Base-by-base conservation (phyloP, 495 filamentous ascomycete genomes). In the Aspergillus biplanus region DNA sequence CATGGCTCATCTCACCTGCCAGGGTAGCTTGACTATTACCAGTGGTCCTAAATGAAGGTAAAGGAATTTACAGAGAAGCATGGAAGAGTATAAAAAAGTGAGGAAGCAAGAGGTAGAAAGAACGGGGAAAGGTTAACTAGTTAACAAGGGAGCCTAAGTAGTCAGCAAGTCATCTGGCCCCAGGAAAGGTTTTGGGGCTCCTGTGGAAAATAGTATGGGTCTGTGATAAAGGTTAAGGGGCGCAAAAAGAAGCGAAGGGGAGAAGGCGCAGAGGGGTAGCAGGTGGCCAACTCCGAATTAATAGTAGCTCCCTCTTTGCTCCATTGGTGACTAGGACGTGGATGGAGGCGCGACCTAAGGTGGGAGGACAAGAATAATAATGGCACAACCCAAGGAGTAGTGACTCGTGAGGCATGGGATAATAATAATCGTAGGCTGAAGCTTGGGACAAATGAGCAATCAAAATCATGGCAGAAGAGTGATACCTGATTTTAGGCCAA, bases 221-320 rank as follows among this genome's bases (percentile, higher is more conserved):
- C 50, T 27, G 16, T 21, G 46, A 16, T n/a, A 47, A 35, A 53
- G 48, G 57, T 53, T 56, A 59, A 56, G 52, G 58, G 63, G 53
- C 62, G 63, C 62, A 64, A 61, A 61, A 49, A 60, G 50, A 52
- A 63, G 58, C 55, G 60, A 63, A 54, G 6, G 61, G 56, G 34
- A 68, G 61, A 60, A 69, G 35, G 63, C 21, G 21, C 57, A 48
- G 67, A 67, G 63, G 64, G 65, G 59, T 61, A 61, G 42, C 39
- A 37, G 56, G 61, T 52, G 48, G 55, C 33, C 52, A 37, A 58
- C 35, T 58, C 7, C 18, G 6, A 46, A 46, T 42, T 58, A 58
- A 58, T 9, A 50, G n/a, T 9, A 27, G 11, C 9, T 50, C n/a
- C 18, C 27, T n/a, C 21, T 49, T 18, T 50, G 47, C 16, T 50